Conservation (phyloP, 768 basidiomycete species). For the Rubroboletus satanas region DNA sequence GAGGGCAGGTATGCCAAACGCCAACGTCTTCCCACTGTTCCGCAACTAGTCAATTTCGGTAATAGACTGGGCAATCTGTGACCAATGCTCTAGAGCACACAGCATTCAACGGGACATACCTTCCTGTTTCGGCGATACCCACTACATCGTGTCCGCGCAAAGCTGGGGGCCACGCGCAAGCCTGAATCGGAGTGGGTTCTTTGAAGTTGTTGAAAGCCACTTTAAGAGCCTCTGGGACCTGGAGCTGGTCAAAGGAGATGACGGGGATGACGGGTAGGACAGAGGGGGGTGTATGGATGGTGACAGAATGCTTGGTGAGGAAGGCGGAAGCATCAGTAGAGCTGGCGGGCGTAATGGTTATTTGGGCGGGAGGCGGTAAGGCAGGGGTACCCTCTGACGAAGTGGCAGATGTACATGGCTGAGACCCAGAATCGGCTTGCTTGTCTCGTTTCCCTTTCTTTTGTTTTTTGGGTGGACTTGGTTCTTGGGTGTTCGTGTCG, state of each 20-base stretch:
- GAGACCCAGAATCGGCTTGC: not conserved
- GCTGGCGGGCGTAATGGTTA: slow-evolving; percentile 8
- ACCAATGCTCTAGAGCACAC: not conserved
- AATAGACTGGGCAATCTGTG: not conserved
- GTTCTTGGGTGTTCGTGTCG: not conserved
- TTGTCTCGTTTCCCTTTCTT: slow-evolving; percentile 27
- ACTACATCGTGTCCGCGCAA: slow-evolving; percentile 83
- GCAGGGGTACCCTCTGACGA: slow-evolving; percentile 16
- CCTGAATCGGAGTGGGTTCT: slow-evolving; percentile 92
- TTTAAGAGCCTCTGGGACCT: slow-evolving; percentile 59
- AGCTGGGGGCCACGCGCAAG: slow-evolving; percentile 90
- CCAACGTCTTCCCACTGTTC: slow-evolving; percentile 87
- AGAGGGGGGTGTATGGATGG: slow-evolving; percentile 54
- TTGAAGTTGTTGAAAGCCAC: slow-evolving; percentile 67
- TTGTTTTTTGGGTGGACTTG: slow-evolving; percentile 19
- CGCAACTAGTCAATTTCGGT: not conserved
- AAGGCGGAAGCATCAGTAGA: slow-evolving; percentile 53
- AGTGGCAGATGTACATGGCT: not conserved
- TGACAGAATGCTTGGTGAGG: slow-evolving; percentile 68
- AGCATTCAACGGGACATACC: slow-evolving; percentile 36
- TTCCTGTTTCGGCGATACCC: slow-evolving; percentile 96
- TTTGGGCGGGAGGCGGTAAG: slow-evolving; percentile 11
- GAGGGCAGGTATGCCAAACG: slow-evolving; percentile 91
- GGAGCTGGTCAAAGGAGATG: slow-evolving; percentile 69
- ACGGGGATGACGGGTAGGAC: slow-evolving; percentile 56